Evolutionary conservation across 345 rosid genomes (phyloP), one percentile per base, ranked within the genome.

Genomic region (Gossypium rotundifolium): DNA sequence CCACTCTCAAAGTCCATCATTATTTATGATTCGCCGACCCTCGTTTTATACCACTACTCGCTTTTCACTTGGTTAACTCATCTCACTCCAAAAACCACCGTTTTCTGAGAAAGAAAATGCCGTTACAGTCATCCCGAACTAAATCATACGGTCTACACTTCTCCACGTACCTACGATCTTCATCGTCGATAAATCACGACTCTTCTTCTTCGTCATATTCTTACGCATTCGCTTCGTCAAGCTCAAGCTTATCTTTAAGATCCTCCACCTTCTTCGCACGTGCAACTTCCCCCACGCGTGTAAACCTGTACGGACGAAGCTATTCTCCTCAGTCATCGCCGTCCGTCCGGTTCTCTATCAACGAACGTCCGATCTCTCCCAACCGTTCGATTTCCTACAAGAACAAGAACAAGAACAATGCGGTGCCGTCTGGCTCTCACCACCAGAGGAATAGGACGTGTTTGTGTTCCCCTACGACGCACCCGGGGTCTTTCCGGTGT

Each of bases 401-500:
- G 42, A 63, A 81, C 29, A 57, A 25, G 42, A 63, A 81, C 29
- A 72, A 61, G 18, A 85, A 83, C 5, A 60, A 44, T 75, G 65
- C 65, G 79, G 86, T 48, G 79, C 82, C 16, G 72, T 77, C 48
- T 80, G 44, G 72, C 38, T 22, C 54, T 29, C 38, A 17, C 62
- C 61, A 29, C 33, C 81, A 80, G 44, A 40, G 52, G 48, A 25
- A 60, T 64, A 58, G 81, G 65, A 83, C 88, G 20, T 88, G 95
- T 23, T 79, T 85, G 88, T 88, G 93, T 66, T 87, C 95, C 13
- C 93, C 91, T 5, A 84, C 95, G 18, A 83, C 81, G n/a, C 91
- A 90, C 44, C 95, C 91, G 2, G 95, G 95, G 9, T 90, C 95
- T 6, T 90, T 90, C 86, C 87, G 92, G 4, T 90, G 95, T 70